Base-by-base conservation (phyloP, 2,329 filamentous ascomycete species). In the Cladophialophora chaetospira region DNA sequence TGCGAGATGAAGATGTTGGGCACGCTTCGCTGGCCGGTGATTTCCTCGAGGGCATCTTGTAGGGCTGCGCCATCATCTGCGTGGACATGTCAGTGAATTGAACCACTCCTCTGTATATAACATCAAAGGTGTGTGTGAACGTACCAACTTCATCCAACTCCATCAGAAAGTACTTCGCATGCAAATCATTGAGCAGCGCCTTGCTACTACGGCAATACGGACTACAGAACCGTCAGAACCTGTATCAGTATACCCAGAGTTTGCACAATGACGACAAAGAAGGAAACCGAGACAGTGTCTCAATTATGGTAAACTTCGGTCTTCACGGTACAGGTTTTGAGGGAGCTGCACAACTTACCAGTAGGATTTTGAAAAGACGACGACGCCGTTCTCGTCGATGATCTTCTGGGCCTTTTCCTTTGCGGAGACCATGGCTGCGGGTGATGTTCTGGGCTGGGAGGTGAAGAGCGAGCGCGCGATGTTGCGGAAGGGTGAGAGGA, bases 281-380 rank as follows among this genome's bases (percentile, higher is more conserved):
- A n/a, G n/a, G n/a, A n/a, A n/a, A n/a, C n/a, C n/a, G n/a, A n/a
- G n/a, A n/a, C n/a, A n/a, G n/a, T n/a, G n/a, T n/a, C n/a, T n/a
- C n/a, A n/a, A n/a, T n/a, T n/a, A n/a, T n/a, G n/a, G n/a, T n/a
- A n/a, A n/a, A n/a, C n/a, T n/a, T n/a, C n/a, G n/a, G n/a, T n/a
- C n/a, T n/a, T n/a, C n/a, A n/a, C n/a, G n/a, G n/a, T n/a, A n/a
- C n/a, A n/a, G n/a, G n/a, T n/a, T n/a, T n/a, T n/a, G n/a, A n/a
- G n/a, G n/a, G n/a, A n/a, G n/a, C n/a, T n/a, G n/a, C n/a, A n/a
- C n/a, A n/a, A n/a, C n/a, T n/a, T n/a, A n/a, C n/a, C 94, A 99
- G 79, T 91, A 96, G 13, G 88, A 90, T 81, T 99, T 99, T 77
- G 88, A 92, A 83, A 99, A 99, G 72, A 99, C 89, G 68, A 94